Evolutionary conservation across 2,329 filamentous ascomycete species (phyloP).

Genomic region (Ophiostoma novo-ulmi): DNA sequence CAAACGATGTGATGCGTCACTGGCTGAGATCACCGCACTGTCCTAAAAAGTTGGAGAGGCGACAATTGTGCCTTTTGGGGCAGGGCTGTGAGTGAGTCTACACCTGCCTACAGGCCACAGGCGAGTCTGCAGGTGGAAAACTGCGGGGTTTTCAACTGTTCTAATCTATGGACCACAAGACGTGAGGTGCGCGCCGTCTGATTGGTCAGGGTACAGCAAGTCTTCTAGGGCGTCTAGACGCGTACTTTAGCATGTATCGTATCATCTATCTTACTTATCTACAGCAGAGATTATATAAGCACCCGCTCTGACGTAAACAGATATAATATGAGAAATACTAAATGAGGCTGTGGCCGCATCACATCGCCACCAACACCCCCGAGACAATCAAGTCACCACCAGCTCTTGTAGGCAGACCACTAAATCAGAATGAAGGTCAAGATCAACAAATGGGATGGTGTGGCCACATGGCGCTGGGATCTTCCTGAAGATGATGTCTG

Average conservation of each 20-base stretch:
- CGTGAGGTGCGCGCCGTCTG: not conserved
- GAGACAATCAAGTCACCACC: not conserved
- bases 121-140: not conserved
- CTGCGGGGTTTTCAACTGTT: conserved; percentile 23
- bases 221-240: not conserved
- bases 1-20: conserved; percentile 8
- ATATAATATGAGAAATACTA: not conserved
- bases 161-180: not conserved
- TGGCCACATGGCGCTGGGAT: conserved; percentile 97
- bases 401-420: not conserved
- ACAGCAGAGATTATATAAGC: not conserved
- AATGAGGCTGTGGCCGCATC: not conserved
- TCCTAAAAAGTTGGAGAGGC: not conserved
- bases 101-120: not conserved
- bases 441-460: conserved; percentile 86
- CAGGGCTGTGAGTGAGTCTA: not conserved
- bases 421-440: conserved; percentile 75
- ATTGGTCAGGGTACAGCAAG: conserved; percentile 16
- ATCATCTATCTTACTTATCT: not conserved
- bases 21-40: conserved; percentile 6
- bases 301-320: not conserved
- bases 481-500: conserved; percentile 96
- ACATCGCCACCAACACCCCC: not conserved
- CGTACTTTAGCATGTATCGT: not conserved
- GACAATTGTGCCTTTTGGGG: not conserved